A percentile compares a stretch with the other conserved stretches of the same genome.
Evolutionary conservation across 176 grass and related monocot genomes (phyloP).

Genomic region (Stipa capillata): DNA sequence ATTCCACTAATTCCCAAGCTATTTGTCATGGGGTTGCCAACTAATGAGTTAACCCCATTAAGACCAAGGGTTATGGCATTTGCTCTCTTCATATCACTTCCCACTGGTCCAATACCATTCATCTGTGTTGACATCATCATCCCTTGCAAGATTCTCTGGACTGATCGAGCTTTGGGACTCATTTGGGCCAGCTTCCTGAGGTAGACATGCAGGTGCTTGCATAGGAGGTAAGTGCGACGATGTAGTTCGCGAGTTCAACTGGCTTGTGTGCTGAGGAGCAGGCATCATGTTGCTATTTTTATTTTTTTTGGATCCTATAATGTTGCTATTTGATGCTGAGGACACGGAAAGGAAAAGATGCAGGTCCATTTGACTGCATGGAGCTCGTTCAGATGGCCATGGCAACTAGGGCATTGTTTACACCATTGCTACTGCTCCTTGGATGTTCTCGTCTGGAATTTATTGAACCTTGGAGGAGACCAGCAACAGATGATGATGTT

Average conservation of each 20-base stretch:
- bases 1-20: conserved; percentile 29
- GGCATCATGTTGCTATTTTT: too few relatives aligned
- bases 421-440: conserved; percentile 24
- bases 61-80: conserved; percentile 37
- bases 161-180: conserved; percentile 72
- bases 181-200: conserved; percentile 45
- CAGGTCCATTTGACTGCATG: conserved; percentile 32
- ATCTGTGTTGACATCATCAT: conserved; percentile 72
- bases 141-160: conserved; percentile 78
- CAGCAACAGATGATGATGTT: conserved; percentile 21
- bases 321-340: conserved; percentile 40
- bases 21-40: conserved; percentile 43
- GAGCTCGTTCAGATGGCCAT: conserved; percentile 35
- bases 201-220: conserved; percentile 32
- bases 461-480: conserved; percentile 46
- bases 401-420: conserved; percentile 23
- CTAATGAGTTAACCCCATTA: conserved; percentile 41
- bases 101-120: conserved; percentile 36
- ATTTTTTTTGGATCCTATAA: too few relatives aligned
- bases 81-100: conserved; percentile 41
- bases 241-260: conserved; percentile 25
- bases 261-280: conserved; percentile 37
- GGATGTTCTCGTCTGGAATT: conserved; percentile 46
- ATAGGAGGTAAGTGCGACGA: conserved; percentile 32
- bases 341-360: conserved; percentile 31